Base-by-base conservation (phyloP, 345 rosid genomes). In the Hibiscus mutabilis region DNA sequence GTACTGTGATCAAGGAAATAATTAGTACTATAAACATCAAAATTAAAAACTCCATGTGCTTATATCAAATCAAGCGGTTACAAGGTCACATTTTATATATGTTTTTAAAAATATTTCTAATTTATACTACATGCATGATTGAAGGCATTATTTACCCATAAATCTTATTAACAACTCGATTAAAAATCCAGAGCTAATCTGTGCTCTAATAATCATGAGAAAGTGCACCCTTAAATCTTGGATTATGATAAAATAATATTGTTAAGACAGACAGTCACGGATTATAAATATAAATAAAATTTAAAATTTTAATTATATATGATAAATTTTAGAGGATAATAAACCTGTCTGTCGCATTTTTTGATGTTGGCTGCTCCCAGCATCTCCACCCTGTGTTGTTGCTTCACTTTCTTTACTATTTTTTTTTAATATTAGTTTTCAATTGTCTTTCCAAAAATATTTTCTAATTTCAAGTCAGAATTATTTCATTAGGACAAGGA, bases 31-130 rank as follows among this genome's bases (percentile, higher is more conserved):
- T 22, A 22, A 2, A 44, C 42, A 60, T 60, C 5, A 31, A 25
- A 27, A 12, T 11, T 52, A 18, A 49, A 21, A 67, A 10, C 57
- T 18, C 16, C 71, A 51, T 16, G 71, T 67, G 71, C 51, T 47
- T 47, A 40, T 37, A 51, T 67, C 59, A 67, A 49, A 67, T 67
- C 71, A 67, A 67, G 59, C 27, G 71, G 59, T 67, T 49, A 47
- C 44, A n/a, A 8, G 27, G 59, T 67, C 27, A 15, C 37, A 47
- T 33, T 33, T 33, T 33, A 33, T 33, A 33, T 33, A 33, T 33
- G 35, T 5, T 33, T 33, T 33, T 33, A 33, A 33, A 33, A 4
- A 33, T 33, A 33, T 4, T 33, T 33, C 35, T 33, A 33, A 33
- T 4, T 33, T 33, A 33, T 42, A 21, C 13, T 49, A 15, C n/a